A percentile compares a stretch with the other conserved stretches of the same genome.
phyloP scores from a whole-genome alignment of 768 basidiomycete species.

The Rubroboletus satanas region DNA sequence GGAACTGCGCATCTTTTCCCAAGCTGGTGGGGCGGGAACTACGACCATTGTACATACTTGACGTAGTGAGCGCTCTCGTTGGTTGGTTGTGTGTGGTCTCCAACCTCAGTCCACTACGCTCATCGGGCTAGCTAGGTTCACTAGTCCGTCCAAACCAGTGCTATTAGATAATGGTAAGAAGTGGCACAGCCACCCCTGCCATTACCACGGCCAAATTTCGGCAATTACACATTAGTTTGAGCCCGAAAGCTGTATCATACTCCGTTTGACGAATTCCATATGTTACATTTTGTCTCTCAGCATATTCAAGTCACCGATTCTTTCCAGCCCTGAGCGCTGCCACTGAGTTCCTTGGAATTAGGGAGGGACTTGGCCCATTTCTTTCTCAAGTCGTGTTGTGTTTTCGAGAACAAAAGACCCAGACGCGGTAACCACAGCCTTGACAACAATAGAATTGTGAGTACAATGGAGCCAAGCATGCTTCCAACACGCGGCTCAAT shows the following conservation, averaged over 20 bases:
- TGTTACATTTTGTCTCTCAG: neutral
- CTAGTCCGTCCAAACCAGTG: neutral
- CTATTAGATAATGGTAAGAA: neutral
- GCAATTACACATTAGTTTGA: neutral
- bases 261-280: neutral
- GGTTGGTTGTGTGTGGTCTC: neutral
- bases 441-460: slow-evolving; percentile 31
- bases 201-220: neutral
- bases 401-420: slow-evolving; percentile 23
- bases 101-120: neutral
- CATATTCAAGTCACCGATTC: neutral
- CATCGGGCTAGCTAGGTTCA: neutral
- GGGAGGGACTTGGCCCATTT: neutral
- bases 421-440: slow-evolving; percentile 22
- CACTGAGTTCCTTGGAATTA: neutral
- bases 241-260: neutral
- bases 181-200: slow-evolving; percentile 7
- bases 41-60: slow-evolving; percentile 25
- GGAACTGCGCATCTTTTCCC: slow-evolving; percentile 49
- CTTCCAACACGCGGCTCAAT: slow-evolving; percentile 26
- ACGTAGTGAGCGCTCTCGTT: slow-evolving; percentile 3
- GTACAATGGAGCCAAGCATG: slow-evolving; percentile 32
- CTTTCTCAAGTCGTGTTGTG: neutral
- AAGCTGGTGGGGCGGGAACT: slow-evolving; percentile 53
- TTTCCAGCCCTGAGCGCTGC: neutral